Evolutionary conservation across 2,329 filamentous ascomycete genomes (phyloP).

Genomic region (Fusarium sarcochroum): DNA sequence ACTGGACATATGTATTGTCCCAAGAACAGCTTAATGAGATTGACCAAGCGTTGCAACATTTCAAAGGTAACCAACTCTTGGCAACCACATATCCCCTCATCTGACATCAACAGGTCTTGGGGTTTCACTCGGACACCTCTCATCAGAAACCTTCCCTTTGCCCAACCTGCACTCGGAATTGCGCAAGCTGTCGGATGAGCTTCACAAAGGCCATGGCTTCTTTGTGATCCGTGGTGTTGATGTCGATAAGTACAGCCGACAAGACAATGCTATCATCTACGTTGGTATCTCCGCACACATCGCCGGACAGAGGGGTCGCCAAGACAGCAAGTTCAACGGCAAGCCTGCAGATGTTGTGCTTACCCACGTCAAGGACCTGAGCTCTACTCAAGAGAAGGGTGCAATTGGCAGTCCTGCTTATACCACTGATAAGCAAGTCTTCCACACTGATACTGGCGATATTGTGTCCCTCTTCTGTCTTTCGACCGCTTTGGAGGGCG

Average conservation of each 20-base stretch:
- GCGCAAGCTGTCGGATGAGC: slow-evolving; percentile 65
- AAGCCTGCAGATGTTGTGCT: slow-evolving; percentile 64
- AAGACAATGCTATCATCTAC: slow-evolving; percentile 73
- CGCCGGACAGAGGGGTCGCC: slow-evolving; percentile 65
- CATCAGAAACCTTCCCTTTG: slow-evolving; percentile 68
- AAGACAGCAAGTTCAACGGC: slow-evolving; percentile 63
- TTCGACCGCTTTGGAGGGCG: slow-evolving; percentile 65
- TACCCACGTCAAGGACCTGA: slow-evolving; percentile 70
- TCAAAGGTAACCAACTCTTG: not conserved
- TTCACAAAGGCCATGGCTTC: slow-evolving; percentile 72
- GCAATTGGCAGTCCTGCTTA: slow-evolving; percentile 69
- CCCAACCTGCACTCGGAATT: slow-evolving; percentile 65
- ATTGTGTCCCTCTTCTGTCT: slow-evolving; percentile 70
- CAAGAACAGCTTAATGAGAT: slow-evolving; percentile 18
- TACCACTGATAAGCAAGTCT: slow-evolving; percentile 71
- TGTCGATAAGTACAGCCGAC: slow-evolving; percentile 64
- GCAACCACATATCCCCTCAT: accelerated
- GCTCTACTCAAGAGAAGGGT: slow-evolving; percentile 51
- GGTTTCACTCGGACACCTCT: slow-evolving; percentile 51
- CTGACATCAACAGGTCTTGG: slow-evolving; percentile 14
- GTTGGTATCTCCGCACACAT: slow-evolving; percentile 72
- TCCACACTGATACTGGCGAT: slow-evolving; percentile 73
- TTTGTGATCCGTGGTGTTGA: slow-evolving; percentile 71
- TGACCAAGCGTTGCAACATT: slow-evolving; percentile 22
- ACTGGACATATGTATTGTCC: slow-evolving; percentile 25